A percentile compares a stretch with the other conserved stretches of the same genome.
Evolutionary conservation across 345 rosid species (phyloP).

Genomic region (Murraya koenigii): DNA sequence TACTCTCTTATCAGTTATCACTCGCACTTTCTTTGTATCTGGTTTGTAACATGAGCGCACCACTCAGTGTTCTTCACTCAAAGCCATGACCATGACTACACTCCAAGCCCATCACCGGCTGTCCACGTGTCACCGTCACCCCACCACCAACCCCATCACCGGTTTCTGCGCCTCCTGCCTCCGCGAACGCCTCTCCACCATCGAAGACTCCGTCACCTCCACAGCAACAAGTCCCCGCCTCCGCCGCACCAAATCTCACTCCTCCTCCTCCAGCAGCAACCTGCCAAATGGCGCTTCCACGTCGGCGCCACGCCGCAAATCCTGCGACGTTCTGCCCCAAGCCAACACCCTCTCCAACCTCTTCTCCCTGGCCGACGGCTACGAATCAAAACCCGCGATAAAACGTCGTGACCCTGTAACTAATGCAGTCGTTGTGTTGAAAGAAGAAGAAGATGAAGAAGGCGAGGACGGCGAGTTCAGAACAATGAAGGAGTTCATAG

Average conservation of each 20-base stretch:
- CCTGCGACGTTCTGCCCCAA: constrained; percentile 45
- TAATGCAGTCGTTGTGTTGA: constrained; percentile 10
- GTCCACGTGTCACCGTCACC: constrained; percentile 61
- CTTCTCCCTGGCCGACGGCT: constrained; percentile 33
- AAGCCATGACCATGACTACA: constrained; percentile 47
- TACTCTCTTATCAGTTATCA: neutral
- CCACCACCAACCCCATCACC: constrained; percentile 42
- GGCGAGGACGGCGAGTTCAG: constrained; percentile 42
- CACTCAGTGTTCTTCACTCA: constrained; percentile 12
- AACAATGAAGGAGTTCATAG: constrained; percentile 66
- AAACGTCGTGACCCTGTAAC: neutral
- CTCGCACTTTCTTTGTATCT: neutral
- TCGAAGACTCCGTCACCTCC: constrained; percentile 41
- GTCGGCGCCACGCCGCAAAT: constrained; percentile 51
- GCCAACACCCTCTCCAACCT: constrained; percentile 39
- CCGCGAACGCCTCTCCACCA: constrained; percentile 71
- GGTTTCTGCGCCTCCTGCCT: constrained; percentile 77
- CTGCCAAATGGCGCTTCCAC: constrained; percentile 20
- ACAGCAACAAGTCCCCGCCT: constrained; percentile 31
- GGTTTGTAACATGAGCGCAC: constrained; percentile 22
- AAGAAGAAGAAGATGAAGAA: constrained; percentile 15
- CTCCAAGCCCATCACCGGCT: constrained; percentile 36
- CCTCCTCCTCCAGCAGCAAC: constrained; percentile 26
- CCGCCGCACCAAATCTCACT: constrained; percentile 54
- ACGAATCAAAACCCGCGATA: constrained; percentile 6